Evolutionary conservation across 495 filamentous ascomycete species (phyloP), one percentile per base, ranked within the genome.

Genomic region (Tuber aestivum): DNA sequence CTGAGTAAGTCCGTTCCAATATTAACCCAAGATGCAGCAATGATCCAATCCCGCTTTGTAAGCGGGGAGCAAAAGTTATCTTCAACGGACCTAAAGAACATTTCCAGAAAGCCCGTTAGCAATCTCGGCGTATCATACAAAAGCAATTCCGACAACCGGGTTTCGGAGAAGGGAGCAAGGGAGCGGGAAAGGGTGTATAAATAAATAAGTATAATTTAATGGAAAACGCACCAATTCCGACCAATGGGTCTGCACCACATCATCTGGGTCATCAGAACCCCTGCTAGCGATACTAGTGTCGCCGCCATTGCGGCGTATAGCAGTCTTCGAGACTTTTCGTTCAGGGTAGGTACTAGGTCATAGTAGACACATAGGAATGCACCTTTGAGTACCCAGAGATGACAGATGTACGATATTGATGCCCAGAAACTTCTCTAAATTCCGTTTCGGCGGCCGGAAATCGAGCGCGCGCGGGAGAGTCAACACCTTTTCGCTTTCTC

Each of bases 351-450:
- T 32, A 79, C 44, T 37, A 79, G 77, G 45, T 79, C 78, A 41
- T 79, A 79, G 73, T 79, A 79, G 40, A 79, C 40, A 37, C 72
- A 72, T 44, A 79, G 70, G 77, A 79, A 79, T 44, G 78, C 78
- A 73, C 78, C 78, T 41, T 79, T 79, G n/a, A 79, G 77, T 18
- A 68, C 35, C 78, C 78, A 79, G 37, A 79, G 77, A 21, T 79
- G 78, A 10, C 70, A 70, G 35, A 65, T 50, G n/a, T 79, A 79
- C 44, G 70, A 76, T 41, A 79, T 74, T 2, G 78, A 79, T 23
- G 72, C 78, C 77, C 73, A 79, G 37, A 79, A 79, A 3, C 72
- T 72, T 73, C 78, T 79, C 78, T 79, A 41, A 23, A 44, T 65
- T 35, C 0, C 10, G 27, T 65, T 65, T 50, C 10, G 27, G 27